phyloP scores from a whole-genome alignment of 2,329 filamentous ascomycete species.

The Aquanectria penicillioides region DNA sequence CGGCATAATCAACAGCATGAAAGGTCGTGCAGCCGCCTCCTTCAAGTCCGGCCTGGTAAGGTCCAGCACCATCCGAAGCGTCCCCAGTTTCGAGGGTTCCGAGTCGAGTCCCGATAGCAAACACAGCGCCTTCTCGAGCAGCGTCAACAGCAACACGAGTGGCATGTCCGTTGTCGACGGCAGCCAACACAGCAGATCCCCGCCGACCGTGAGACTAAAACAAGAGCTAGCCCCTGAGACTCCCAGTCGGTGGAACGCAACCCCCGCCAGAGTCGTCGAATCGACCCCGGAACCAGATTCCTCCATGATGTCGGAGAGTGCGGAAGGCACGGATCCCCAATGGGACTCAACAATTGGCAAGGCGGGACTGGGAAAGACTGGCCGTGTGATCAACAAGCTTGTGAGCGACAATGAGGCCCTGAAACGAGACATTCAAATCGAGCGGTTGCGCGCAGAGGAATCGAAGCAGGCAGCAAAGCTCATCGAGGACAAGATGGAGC shows the following conservation, averaged over 20 bases:
- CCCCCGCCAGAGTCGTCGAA: slow-evolving; percentile 46
- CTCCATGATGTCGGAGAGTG: slow-evolving; percentile 44
- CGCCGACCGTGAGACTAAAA: slow-evolving; percentile 51
- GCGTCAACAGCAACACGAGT: slow-evolving; percentile 64
- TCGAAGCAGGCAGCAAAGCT: slow-evolving; percentile 74
- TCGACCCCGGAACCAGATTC: slow-evolving; percentile 39
- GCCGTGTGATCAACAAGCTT: slow-evolving; percentile 81
- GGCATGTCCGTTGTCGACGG: slow-evolving; percentile 54
- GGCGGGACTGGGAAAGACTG: slow-evolving; percentile 77
- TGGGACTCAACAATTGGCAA: slow-evolving; percentile 77
- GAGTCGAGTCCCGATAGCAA: slow-evolving; percentile 58
- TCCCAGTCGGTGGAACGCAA: slow-evolving; percentile 46
- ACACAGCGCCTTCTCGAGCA: slow-evolving; percentile 66
- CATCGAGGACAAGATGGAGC: slow-evolving; percentile 77
- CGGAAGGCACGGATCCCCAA: slow-evolving; percentile 49
- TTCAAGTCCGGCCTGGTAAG: slow-evolving; percentile 47
- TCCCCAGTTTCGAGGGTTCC: slow-evolving; percentile 64
- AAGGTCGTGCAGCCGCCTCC: slow-evolving; percentile 43
- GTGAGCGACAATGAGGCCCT: slow-evolving; percentile 83
- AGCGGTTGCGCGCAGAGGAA: slow-evolving; percentile 73
- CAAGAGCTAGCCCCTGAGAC: slow-evolving; percentile 40
- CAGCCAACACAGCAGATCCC: slow-evolving; percentile 45
- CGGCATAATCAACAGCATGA: slow-evolving; percentile 54
- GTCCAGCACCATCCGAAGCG: slow-evolving; percentile 63
- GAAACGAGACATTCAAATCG: slow-evolving; percentile 76